A percentile compares a stretch with the other conserved stretches of the same genome.
phyloP scores from a whole-genome alignment of 192 early-diverging fungal species.

The Coemansia sp. region DNA sequence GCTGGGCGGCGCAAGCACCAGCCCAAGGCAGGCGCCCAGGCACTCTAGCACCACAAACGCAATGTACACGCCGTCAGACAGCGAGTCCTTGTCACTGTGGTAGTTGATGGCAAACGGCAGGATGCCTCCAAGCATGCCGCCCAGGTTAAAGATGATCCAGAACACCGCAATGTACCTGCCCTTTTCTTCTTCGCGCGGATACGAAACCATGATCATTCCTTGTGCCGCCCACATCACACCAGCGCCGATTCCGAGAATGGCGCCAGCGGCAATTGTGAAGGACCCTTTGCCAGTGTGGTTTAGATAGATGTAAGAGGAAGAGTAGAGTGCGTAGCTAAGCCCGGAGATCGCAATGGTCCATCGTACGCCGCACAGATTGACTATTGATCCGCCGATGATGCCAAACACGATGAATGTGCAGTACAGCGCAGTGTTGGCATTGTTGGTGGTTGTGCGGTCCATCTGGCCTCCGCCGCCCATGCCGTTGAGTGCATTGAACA shows the following conservation, averaged over 20 bases:
- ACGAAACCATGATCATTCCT: slow-evolving; percentile 80
- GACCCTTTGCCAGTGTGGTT: slow-evolving; percentile 58
- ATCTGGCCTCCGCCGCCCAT: slow-evolving; percentile 69
- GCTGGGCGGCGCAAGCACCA: slow-evolving; percentile 60
- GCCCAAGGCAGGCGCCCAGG: slow-evolving; percentile 59
- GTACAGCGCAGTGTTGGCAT: slow-evolving; percentile 74
- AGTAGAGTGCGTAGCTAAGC: slow-evolving; percentile 71
- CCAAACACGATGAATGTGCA: slow-evolving; percentile 74
- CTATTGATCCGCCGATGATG: slow-evolving; percentile 69
- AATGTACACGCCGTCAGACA: slow-evolving; percentile 71
- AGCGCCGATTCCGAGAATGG: slow-evolving; percentile 74
- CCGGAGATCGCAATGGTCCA: slow-evolving; percentile 64
- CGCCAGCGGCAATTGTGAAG: slow-evolving; percentile 73
- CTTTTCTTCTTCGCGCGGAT: slow-evolving; percentile 76
- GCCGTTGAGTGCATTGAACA: slow-evolving; percentile 68
- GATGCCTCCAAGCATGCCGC: slow-evolving; percentile 73
- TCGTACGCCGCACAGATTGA: slow-evolving; percentile 73
- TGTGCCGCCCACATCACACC: slow-evolving; percentile 76
- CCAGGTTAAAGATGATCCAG: slow-evolving; percentile 84
- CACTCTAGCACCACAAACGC: slow-evolving; percentile 74
- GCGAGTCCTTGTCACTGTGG: slow-evolving; percentile 43
- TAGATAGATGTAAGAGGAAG: slow-evolving; percentile 65
- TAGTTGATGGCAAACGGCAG: slow-evolving; percentile 70
- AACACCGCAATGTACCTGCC: slow-evolving; percentile 78
- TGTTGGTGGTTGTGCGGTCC: slow-evolving; percentile 59